Percentiles rank a stretch among this genome's conserved stretches.
Conservation (phyloP, 2,329 filamentous ascomycete genomes). For the Trichophaea hybrida region DNA sequence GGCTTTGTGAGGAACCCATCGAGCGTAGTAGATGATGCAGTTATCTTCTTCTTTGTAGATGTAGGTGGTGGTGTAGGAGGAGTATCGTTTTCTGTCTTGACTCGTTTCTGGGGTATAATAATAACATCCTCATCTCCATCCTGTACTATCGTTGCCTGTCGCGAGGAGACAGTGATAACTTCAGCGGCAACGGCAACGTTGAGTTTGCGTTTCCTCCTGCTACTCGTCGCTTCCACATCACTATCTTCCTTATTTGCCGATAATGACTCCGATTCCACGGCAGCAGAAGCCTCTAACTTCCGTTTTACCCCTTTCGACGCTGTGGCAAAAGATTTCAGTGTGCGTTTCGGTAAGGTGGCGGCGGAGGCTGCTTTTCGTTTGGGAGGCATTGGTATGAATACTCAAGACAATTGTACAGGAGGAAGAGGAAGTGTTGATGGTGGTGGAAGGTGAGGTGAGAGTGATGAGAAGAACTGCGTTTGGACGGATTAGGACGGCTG, state of each 20-base stretch:
- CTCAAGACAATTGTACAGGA: not conserved
- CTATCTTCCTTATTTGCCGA: slow-evolving; percentile 12
- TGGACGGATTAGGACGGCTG: too few species aligned
- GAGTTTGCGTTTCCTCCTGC: not conserved
- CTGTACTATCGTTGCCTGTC: not conserved
- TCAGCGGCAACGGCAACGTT: not conserved
- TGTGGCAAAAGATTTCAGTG: slow-evolving; percentile 16
- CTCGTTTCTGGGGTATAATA: slow-evolving; percentile 3
- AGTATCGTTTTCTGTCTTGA: slow-evolving; percentile 5
- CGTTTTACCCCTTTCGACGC: slow-evolving; percentile 12
- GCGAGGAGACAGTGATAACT: not conserved
- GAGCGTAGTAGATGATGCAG: not conserved
- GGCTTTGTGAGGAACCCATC: too few species aligned
- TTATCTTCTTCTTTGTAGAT: slow-evolving; percentile 13
- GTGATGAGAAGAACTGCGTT: too few species aligned
- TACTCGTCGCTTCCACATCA: slow-evolving; percentile 16
- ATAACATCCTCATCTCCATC: not conserved
- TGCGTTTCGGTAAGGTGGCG: slow-evolving; percentile 5
- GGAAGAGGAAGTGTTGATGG: too few species aligned
- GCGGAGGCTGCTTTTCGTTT: slow-evolving; percentile 7
- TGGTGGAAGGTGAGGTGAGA: too few species aligned
- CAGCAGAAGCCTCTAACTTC: not conserved
- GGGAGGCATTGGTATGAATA: not conserved
- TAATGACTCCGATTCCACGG: not conserved
- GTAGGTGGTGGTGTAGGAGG: slow-evolving; percentile 3